Evolutionary conservation across 306 rosid species (phyloP).

Genomic region (Begonia peltatifolia): DNA sequence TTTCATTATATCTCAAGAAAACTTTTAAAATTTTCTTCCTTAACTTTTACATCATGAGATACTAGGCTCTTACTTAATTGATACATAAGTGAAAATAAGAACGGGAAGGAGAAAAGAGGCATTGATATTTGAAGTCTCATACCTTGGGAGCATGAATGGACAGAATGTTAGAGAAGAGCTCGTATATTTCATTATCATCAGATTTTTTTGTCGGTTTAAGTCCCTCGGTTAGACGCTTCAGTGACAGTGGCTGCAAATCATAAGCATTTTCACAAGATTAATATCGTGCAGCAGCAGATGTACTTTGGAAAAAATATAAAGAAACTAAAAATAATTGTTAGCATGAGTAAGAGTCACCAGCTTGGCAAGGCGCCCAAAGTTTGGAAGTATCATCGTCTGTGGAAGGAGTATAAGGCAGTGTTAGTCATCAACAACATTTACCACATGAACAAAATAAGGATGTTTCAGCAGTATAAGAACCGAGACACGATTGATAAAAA

Average conservation of each 20-base stretch:
- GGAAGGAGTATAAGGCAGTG: slow-evolving; percentile 1
- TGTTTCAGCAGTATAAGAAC: neutral
- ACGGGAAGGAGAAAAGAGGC: neutral
- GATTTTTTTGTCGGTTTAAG: slow-evolving; percentile 57
- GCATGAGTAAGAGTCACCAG: slow-evolving; percentile 31
- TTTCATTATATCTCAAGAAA: no score
- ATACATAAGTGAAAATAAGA: neutral
- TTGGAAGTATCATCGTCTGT: slow-evolving; percentile 96
- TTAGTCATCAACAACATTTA: slow-evolving; percentile 2
- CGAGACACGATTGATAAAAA: neutral
- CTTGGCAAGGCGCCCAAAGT: slow-evolving; percentile 65
- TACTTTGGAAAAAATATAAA: slow-evolving; percentile 3
- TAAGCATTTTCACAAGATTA: slow-evolving; percentile 6
- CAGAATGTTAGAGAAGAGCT: slow-evolving; percentile 74
- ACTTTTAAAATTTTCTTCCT: no score
- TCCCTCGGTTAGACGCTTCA: slow-evolving; percentile 72
- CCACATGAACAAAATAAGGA: neutral
- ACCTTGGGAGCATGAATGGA: slow-evolving; percentile 76
- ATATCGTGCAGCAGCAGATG: neutral
- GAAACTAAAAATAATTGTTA: slow-evolving; percentile 17
- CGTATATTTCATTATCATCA: slow-evolving; percentile 53
- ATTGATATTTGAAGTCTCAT: neutral
- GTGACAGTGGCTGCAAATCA: slow-evolving; percentile 60
- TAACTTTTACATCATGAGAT: no score
- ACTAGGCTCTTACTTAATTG: no score